phyloP scores from a whole-genome alignment of 2,329 filamentous ascomycete species.

The Pseudogymnoascus sp. region DNA sequence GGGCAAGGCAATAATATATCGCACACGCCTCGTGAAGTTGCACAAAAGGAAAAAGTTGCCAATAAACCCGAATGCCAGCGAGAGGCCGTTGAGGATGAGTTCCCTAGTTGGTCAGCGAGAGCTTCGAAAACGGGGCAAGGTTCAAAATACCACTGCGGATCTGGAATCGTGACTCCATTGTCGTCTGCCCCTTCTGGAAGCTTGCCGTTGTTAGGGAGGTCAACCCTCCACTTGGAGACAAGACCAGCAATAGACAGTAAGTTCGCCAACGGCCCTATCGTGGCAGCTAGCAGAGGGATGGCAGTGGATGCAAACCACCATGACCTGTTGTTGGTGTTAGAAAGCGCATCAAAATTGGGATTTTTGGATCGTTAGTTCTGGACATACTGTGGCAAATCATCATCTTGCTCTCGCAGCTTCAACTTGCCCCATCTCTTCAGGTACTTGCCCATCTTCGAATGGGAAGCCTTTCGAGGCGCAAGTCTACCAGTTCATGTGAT shows the following conservation, averaged over 20 bases:
- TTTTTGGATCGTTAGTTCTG: background rate
- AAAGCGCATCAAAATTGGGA: background rate
- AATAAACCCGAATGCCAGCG: conserved; percentile 54
- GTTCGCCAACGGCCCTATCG: conserved; percentile 64
- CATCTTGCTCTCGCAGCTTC: conserved; percentile 28
- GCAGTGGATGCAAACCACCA: conserved; percentile 37
- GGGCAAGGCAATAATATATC: conserved; percentile 62
- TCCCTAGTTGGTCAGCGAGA: conserved; percentile 34
- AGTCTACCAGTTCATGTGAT: conserved; percentile 8
- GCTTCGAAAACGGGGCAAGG: background rate
- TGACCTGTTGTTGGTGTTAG: conserved; percentile 20
- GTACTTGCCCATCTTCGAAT: background rate
- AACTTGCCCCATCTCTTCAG: conserved; percentile 19
- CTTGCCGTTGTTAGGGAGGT: conserved; percentile 39
- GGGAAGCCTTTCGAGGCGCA: background rate
- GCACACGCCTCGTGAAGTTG: conserved; percentile 59
- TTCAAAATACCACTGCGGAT: conserved; percentile 50
- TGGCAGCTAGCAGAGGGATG: conserved; percentile 56
- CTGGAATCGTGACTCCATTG: conserved; percentile 44
- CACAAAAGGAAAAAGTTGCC: conserved; percentile 62
- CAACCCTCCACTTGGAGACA: conserved; percentile 54
- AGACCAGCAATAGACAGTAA: conserved; percentile 60
- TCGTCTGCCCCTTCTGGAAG: conserved; percentile 39
- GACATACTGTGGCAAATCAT: conserved; percentile 29
- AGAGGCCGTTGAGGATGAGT: conserved; percentile 55